Conservation (phyloP, 73 alveolate species). For the Paramecium biaurelia region DNA sequence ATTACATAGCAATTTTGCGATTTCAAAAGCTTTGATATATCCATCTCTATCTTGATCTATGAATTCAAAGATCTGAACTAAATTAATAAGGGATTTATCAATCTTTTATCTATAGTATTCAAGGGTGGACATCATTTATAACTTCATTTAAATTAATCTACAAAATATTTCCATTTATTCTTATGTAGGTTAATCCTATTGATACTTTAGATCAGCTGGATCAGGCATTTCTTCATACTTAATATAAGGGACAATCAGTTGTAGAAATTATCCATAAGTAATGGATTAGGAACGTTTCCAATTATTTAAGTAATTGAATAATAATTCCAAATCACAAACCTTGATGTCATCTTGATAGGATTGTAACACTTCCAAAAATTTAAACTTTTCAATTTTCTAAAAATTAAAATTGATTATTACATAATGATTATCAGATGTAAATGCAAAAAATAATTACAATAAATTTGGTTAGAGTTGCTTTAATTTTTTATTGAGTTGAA, state of each 20-base stretch:
- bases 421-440: slow-evolving; percentile 13
- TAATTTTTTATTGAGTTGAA: background rate
- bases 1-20: background rate
- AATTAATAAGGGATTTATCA: slow-evolving; percentile 7
- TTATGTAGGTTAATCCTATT: background rate
- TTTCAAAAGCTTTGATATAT: slow-evolving; percentile 1
- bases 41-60: slow-evolving; percentile 40
- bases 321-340: slow-evolving; percentile 30
- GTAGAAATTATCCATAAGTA: background rate
- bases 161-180: background rate
- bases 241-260: background rate
- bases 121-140: slow-evolving; percentile 24
- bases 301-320: background rate
- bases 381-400: slow-evolving; percentile 17
- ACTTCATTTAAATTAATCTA: background rate
- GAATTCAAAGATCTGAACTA: background rate
- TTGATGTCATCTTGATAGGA: background rate
- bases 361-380: slow-evolving; percentile 20
- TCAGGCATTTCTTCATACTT: background rate
- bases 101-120: background rate
- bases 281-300: slow-evolving; percentile 3
- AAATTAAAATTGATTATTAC: background rate
- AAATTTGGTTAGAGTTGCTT: background rate
- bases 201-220: background rate
- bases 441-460: background rate